Evolutionary conservation across 805 yeast species (phyloP).

Genomic region (Kodamaea neixiangensis): DNA sequence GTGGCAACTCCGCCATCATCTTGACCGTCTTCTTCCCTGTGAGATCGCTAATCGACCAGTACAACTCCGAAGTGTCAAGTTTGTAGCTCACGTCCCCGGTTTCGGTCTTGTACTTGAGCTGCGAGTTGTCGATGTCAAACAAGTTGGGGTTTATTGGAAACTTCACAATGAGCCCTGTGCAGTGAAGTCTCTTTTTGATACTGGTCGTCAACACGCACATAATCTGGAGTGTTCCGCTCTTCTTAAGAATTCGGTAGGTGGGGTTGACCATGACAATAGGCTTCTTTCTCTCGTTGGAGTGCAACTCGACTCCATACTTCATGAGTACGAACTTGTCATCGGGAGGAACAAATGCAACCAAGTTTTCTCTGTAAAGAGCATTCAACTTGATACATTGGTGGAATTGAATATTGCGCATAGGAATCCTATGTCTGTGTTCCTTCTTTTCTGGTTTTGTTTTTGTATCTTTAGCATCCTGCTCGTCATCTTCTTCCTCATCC

Average conservation of each 20-base stretch:
- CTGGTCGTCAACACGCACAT: slow-evolving; percentile 36
- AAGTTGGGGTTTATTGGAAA: slow-evolving; percentile 40
- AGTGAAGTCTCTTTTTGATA: slow-evolving; percentile 37
- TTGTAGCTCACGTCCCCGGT: slow-evolving; percentile 71
- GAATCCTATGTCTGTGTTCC: slow-evolving; percentile 20
- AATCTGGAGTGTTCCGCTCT: slow-evolving; percentile 31
- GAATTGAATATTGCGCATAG: slow-evolving; percentile 43
- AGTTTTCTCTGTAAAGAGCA: slow-evolving; percentile 64
- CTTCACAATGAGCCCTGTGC: slow-evolving; percentile 29
- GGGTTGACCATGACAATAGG: slow-evolving; percentile 50
- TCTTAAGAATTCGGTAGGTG: slow-evolving; percentile 26
- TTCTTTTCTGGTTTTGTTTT: slow-evolving; percentile 8
- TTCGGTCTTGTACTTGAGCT: slow-evolving; percentile 70
- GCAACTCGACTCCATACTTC: slow-evolving; percentile 44
- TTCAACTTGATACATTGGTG: slow-evolving; percentile 75
- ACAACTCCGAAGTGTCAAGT: slow-evolving; percentile 64
- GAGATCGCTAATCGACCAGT: slow-evolving; percentile 72
- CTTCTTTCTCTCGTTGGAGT: slow-evolving; percentile 33
- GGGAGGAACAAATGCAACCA: slow-evolving; percentile 83
- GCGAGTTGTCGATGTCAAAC: slow-evolving; percentile 33
- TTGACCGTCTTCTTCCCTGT: slow-evolving; percentile 58
- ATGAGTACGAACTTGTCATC: slow-evolving; percentile 51
- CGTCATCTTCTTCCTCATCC: slow-evolving; percentile 3
- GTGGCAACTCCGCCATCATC: slow-evolving; percentile 56
- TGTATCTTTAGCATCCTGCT: not conserved